Evolutionary conservation across 768 basidiomycete species (phyloP).

Genomic region (Bullera alba): DNA sequence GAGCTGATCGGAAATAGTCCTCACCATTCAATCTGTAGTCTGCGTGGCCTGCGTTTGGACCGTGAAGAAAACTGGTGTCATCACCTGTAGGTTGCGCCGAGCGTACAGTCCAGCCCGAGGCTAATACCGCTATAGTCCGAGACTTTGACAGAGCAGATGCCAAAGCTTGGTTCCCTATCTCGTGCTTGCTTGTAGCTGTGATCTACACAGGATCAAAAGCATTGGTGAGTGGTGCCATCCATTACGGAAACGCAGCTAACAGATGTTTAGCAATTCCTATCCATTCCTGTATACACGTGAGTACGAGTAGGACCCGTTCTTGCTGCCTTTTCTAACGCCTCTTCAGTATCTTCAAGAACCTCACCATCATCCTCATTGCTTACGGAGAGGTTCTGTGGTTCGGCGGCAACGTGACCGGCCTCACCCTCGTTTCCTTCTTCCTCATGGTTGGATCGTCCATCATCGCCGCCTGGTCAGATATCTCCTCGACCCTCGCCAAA

Average conservation of each 20-base stretch:
- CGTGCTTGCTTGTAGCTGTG: conserved; percentile 79
- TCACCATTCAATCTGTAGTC: conserved; percentile 83
- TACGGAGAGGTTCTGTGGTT: conserved; percentile 98
- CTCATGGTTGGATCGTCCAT: conserved; percentile 95
- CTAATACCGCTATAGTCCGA: conserved; percentile 51
- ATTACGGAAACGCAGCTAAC: too few species aligned
- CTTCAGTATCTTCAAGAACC: conserved; percentile 80
- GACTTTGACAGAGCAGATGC: conserved; percentile 76
- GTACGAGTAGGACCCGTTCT: background rate
- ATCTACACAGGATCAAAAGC: conserved; percentile 98
- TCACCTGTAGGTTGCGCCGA: conserved; percentile 25
- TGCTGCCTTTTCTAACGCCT: background rate
- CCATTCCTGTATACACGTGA: conserved; percentile 87
- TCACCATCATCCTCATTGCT: conserved; percentile 96
- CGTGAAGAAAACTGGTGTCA: conserved; percentile 62
- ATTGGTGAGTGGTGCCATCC: conserved; percentile 71
- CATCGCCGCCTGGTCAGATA: conserved; percentile 94
- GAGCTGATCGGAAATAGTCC: conserved; percentile 45
- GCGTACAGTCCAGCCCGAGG: background rate
- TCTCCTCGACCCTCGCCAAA: conserved; percentile 50
- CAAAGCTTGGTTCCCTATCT: conserved; percentile 90
- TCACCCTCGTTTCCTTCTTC: conserved; percentile 81
- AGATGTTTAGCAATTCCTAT: conserved; percentile 74
- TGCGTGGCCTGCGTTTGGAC: conserved; percentile 68
- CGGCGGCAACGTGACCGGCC: conserved; percentile 73